A percentile compares a stretch with the other conserved stretches of the same genome.
phyloP scores from a whole-genome alignment of 177 flowering plant genomes.

The Vitis hybrid region DNA sequence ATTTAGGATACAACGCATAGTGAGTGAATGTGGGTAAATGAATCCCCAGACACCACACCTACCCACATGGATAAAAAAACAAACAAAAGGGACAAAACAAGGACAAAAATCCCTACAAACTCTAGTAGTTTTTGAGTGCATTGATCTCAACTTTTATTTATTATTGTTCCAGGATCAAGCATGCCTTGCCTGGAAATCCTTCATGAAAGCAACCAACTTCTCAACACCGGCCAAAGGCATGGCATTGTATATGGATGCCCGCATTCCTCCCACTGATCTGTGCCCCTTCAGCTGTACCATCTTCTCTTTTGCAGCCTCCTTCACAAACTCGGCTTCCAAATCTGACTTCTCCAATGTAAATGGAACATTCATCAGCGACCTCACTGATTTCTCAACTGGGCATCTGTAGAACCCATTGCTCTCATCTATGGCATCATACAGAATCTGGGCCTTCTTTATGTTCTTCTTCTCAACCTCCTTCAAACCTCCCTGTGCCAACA shows the following conservation, averaged over 20 bases:
- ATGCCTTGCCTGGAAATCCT: constrained; percentile 90
- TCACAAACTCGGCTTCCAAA: constrained; percentile 79
- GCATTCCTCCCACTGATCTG: constrained; percentile 94
- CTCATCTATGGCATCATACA: constrained; percentile 75
- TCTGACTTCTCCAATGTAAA: constrained; percentile 89
- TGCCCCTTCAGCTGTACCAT: constrained; percentile 99
- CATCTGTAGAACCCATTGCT: constrained; percentile 86
- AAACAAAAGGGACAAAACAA: too few species aligned
- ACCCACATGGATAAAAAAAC: too few species aligned
- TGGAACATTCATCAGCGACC: constrained; percentile 98
- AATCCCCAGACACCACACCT: too few species aligned
- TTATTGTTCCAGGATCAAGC: constrained; percentile 33
- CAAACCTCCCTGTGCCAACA: constrained; percentile 84
- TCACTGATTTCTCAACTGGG: constrained; percentile 91
- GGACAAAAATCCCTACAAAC: too few species aligned
- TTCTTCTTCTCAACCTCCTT: constrained; percentile 89
- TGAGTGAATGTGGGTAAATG: too few species aligned
- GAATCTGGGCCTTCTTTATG: constrained; percentile 61
- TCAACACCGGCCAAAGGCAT: constrained; percentile 97
- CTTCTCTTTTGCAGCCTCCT: constrained; percentile 85
- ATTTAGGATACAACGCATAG: too few species aligned
- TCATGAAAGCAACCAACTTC: constrained; percentile 95
- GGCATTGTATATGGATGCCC: constrained; percentile 97
- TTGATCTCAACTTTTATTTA: too few species aligned
- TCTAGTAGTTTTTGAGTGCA: too few species aligned